These are phyloP conservation scores for Paramecium sexaurelia DNA, from an alignment of 73 alveolate genomes.

Conservation along the genomic window DNA sequence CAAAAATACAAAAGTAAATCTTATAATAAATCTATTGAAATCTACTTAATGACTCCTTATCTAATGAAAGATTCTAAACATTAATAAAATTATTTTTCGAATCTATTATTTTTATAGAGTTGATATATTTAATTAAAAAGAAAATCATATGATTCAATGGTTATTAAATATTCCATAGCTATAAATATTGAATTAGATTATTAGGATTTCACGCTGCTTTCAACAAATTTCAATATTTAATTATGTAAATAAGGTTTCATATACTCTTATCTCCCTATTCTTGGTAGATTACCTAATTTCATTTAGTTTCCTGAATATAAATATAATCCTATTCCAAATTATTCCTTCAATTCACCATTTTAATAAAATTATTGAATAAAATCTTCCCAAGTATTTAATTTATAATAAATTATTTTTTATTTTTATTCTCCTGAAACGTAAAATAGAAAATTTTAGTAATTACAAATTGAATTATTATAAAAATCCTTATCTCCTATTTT, in stretches of 20 bases:
- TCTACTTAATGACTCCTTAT: background rate
- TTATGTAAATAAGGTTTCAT: background rate
- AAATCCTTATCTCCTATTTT: background rate
- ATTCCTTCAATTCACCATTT: conserved; percentile 8
- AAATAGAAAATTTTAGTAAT: background rate
- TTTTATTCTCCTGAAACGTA: background rate
- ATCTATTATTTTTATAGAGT: background rate
- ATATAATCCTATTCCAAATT: background rate
- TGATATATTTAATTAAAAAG: background rate
- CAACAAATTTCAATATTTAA: background rate
- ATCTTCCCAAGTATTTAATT: background rate
- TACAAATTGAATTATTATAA: background rate
- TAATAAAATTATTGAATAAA: background rate
- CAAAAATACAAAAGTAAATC: background rate
- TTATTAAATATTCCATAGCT: background rate
- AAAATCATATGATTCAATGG: conserved; percentile 21
- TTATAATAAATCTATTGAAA: background rate
- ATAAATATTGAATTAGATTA: background rate
- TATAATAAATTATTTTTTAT: background rate
- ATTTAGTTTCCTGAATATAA: background rate
- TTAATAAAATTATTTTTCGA: background rate
- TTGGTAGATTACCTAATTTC: background rate
- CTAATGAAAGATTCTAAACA: conserved; percentile 7
- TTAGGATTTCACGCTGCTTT: background rate
- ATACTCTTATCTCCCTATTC: background rate